A percentile compares a stretch with the other conserved stretches of the same genome.
Conservation (phyloP, 345 rosid species). For the Salix suchowensis region DNA sequence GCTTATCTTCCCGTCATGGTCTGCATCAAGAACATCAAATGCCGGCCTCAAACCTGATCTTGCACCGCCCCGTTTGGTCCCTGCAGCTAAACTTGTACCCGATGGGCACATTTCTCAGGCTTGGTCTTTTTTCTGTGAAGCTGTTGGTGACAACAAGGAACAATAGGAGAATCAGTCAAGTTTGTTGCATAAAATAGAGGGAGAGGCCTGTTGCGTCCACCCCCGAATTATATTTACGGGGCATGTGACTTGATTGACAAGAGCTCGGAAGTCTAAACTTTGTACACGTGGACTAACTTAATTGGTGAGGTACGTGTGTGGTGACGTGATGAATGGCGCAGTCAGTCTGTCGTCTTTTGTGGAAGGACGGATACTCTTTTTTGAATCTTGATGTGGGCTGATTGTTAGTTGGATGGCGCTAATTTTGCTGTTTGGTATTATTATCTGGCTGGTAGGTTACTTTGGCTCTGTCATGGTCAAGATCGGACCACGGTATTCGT, state of each 20-base stretch:
- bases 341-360: not conserved
- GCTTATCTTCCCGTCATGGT: slow-evolving; percentile 90
- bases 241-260: slow-evolving; percentile 5
- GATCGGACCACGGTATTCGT: too few species aligned
- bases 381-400: not conserved
- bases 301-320: not conserved
- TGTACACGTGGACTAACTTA: not conserved
- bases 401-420: not conserved
- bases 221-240: too few species aligned
- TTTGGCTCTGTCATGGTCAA: not conserved
- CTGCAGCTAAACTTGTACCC: slow-evolving; percentile 2
- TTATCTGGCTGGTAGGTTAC: not conserved
- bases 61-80: not conserved
- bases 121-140: not conserved
- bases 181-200: not conserved
- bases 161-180: not conserved
- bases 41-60: slow-evolving; percentile 46
- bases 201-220: too few species aligned
- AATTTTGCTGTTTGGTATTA: not conserved
- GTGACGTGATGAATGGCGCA: not conserved
- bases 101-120: slow-evolving; percentile 25
- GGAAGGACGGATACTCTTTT: too few species aligned
- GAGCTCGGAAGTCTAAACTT: not conserved
- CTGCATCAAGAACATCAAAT: slow-evolving; percentile 77
- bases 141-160: not conserved